These are phyloP conservation scores for Alliaria petiolata DNA, from an alignment of 345 rosid species.

Conservation along the genomic window DNA sequence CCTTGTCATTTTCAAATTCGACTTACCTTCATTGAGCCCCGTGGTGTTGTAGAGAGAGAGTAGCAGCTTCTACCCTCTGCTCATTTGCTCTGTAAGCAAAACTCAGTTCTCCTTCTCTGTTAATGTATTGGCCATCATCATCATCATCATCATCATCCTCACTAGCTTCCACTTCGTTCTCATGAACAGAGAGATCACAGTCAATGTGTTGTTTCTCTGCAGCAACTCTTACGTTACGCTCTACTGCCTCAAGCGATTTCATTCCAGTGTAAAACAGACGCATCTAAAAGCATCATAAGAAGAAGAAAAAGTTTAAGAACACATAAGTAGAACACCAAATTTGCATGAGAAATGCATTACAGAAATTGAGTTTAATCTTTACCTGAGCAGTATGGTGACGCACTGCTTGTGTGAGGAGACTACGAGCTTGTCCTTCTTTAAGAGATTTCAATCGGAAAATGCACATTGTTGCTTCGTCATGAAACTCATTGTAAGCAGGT, in stretches of 20 bases:
- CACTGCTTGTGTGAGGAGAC: conserved; percentile 90
- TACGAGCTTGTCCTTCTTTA: conserved; percentile 87
- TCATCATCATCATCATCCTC: conserved; percentile 47
- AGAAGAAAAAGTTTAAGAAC: neutral
- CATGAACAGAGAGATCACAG: conserved; percentile 66
- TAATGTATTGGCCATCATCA: conserved; percentile 40
- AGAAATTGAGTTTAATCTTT: neutral
- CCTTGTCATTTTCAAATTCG: neutral
- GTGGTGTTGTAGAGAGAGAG: conserved; percentile 46
- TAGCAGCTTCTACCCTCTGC: conserved; percentile 35
- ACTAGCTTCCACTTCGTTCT: conserved; percentile 53
- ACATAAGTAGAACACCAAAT: neutral
- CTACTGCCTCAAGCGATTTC: conserved; percentile 80
- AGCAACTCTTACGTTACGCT: conserved; percentile 56
- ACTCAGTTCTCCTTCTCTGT: conserved; percentile 68
- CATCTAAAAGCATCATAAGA: conserved; percentile 50
- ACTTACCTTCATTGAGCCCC: conserved; percentile 70
- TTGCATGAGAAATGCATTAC: neutral
- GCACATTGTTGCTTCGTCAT: conserved; percentile 81
- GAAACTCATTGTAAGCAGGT: conserved; percentile 70
- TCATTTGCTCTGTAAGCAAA: conserved; percentile 66
- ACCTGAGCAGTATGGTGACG: conserved; percentile 99
- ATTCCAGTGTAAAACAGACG: conserved; percentile 77
- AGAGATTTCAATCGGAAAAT: conserved; percentile 87
- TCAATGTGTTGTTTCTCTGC: conserved; percentile 83